phyloP scores from a whole-genome alignment of 768 basidiomycete genomes.

The Agrocybe praecox region DNA sequence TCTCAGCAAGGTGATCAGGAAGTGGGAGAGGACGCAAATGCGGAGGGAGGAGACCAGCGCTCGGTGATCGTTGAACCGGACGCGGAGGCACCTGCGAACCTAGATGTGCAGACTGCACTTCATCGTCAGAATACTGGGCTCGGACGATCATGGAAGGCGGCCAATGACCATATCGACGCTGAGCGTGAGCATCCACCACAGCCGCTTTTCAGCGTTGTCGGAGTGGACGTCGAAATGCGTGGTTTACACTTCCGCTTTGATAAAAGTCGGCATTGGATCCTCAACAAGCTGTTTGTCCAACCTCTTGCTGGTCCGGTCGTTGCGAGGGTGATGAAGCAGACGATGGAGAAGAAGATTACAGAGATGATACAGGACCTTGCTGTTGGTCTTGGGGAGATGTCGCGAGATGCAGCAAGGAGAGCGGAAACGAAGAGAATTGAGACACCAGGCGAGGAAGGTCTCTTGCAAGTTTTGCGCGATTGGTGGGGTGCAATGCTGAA shows the following conservation, averaged over 20 bases:
- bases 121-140: not conserved
- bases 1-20: not conserved
- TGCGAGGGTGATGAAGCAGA: conserved; percentile 22
- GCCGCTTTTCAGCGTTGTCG: conserved; percentile 32
- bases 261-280: conserved; percentile 39
- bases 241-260: conserved; percentile 33
- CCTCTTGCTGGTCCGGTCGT: conserved; percentile 35
- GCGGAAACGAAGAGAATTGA: conserved; percentile 14
- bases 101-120: conserved; percentile 6
- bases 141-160: not conserved
- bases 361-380: conserved; percentile 26
- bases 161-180: not conserved
- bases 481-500: conserved; percentile 30
- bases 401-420: conserved; percentile 21
- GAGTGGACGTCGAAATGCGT: conserved; percentile 28
- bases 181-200: not conserved
- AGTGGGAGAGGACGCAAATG: not conserved
- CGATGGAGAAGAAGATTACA: conserved; percentile 31
- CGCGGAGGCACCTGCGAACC: conserved; percentile 1
- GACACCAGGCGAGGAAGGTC: conserved; percentile 13
- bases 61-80: not conserved
- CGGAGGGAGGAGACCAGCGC: not conserved
- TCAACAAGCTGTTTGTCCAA: conserved; percentile 38
- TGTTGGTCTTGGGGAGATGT: conserved; percentile 25
- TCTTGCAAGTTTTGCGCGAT: conserved; percentile 21